Percentiles rank a stretch among this genome's conserved stretches.
Evolutionary conservation across 306 rosid genomes (phyloP).

Genomic region (Vachellia collinsii): DNA sequence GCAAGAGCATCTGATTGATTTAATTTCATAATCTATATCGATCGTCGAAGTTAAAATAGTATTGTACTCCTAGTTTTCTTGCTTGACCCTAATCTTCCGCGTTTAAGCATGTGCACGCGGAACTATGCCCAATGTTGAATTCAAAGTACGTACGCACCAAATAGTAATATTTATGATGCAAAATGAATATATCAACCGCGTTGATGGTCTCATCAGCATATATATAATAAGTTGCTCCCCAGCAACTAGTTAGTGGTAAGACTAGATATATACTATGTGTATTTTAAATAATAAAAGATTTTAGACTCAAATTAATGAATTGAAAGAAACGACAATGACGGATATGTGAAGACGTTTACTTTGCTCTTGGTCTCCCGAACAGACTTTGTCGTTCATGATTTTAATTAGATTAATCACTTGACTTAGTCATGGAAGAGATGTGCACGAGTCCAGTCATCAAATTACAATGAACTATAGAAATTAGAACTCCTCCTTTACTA

Average conservation of each 20-base stretch:
- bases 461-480: neutral
- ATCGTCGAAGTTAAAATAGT: neutral
- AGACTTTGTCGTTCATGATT: neutral
- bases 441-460: neutral
- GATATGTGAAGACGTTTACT: neutral
- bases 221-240: neutral
- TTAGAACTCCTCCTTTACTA: neutral
- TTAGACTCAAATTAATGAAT: neutral
- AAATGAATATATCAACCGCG: neutral
- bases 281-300: neutral
- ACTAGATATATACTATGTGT: neutral
- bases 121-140: neutral
- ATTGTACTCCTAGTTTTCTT: neutral
- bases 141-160: neutral
- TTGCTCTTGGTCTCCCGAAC: neutral
- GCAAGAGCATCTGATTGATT: neutral
- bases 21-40: neutral
- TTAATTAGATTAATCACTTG: neutral
- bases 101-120: neutral
- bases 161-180: neutral
- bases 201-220: neutral
- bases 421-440: neutral
- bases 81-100: conserved; percentile 2
- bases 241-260: neutral
- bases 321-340: neutral